phyloP scores from a whole-genome alignment of 1,139 yeast genomes.

The Maudiozyma humilis region DNA sequence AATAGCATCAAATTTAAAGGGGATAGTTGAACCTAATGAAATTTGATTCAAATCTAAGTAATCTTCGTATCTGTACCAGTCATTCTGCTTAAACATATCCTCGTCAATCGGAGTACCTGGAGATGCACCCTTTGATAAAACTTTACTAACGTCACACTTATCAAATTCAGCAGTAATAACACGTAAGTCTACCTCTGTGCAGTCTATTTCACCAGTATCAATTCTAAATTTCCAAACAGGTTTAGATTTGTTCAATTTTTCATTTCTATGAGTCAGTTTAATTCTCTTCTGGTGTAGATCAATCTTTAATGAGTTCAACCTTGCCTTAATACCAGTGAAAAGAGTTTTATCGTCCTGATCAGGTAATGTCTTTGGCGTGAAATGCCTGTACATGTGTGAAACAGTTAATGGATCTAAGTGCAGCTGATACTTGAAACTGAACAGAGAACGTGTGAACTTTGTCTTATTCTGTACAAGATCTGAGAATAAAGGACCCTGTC shows the following conservation, averaged over 20 bases:
- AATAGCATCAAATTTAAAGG: constrained; percentile 45
- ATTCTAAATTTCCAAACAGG: constrained; percentile 54
- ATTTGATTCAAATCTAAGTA: constrained; percentile 60
- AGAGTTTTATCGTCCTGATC: constrained; percentile 44
- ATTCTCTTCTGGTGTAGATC: constrained; percentile 79
- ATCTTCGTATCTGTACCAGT: constrained; percentile 77
- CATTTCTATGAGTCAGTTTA: constrained; percentile 46
- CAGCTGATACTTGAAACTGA: constrained; percentile 69
- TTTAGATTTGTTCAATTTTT: constrained; percentile 46
- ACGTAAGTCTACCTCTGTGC: constrained; percentile 64
- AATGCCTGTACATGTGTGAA: constrained; percentile 60
- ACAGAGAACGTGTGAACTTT: constrained; percentile 66
- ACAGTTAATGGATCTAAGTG: constrained; percentile 60
- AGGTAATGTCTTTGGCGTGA: constrained; percentile 37
- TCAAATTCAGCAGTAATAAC: constrained; percentile 57
- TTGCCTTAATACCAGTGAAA: constrained; percentile 72
- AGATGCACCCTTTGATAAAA: constrained; percentile 25
- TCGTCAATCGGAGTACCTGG: constrained; percentile 4
- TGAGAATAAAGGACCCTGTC: constrained; percentile 58
- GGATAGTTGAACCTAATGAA: constrained; percentile 43
- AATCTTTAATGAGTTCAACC: constrained; percentile 50
- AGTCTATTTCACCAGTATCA: constrained; percentile 69
- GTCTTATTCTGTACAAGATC: constrained; percentile 32
- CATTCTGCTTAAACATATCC: constrained; percentile 12
- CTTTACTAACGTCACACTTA: constrained; percentile 49